Evolutionary conservation across 352 stramenopile species (phyloP), one percentile per base, ranked within the genome.

Genomic region (Pythium aquatile): DNA sequence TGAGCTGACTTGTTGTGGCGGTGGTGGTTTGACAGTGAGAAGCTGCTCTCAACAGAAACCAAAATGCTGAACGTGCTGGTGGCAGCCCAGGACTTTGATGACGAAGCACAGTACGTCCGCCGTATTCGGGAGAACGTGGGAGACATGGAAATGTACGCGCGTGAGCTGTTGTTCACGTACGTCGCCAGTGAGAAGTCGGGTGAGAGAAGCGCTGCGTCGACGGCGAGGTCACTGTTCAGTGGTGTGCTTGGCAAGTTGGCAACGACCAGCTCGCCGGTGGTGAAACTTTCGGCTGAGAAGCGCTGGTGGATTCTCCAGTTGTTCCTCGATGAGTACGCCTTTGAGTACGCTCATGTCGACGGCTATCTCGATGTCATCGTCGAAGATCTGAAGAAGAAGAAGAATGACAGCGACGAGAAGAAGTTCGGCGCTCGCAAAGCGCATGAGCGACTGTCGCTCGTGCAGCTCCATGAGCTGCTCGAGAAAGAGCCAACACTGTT

Each of bases 291-390:
- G 2, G 14, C 39, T 8, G 61, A 55, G 10, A 39, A 61, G n/a
- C 29, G 30, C 8, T 68, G 54, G 61, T 53, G 42, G 53, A 48
- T 63, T n/a, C 46, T 63, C 1, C 35, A 76, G 37, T 37, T 77
- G 37, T 85, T 83, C 58, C 49, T 85, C 40, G 75, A 79, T 26
- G 59, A 70, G 26, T 73, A 69, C 24, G 51, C 64, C 17, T 82
- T 82, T 44, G 72, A 81, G 29, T 81, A 69, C 57, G 58, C 73
- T 2, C 60, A 78, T 40, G 63, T 85, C 4, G 61, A 71, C 35
- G 72, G 66, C 26, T 72, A 65, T 57, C 9, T 74, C 28, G 74
- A 78, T 37, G 28, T 81, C 26, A 72, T 86, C n/a, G 49, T 81
- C 32, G 70, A 77, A 63, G 77, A 86, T 56, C 46, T 83, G 13